These are phyloP conservation scores for Hypoxylon sp. DNA, from an alignment of 2,329 filamentous ascomycete species.

Conservation along the genomic window DNA sequence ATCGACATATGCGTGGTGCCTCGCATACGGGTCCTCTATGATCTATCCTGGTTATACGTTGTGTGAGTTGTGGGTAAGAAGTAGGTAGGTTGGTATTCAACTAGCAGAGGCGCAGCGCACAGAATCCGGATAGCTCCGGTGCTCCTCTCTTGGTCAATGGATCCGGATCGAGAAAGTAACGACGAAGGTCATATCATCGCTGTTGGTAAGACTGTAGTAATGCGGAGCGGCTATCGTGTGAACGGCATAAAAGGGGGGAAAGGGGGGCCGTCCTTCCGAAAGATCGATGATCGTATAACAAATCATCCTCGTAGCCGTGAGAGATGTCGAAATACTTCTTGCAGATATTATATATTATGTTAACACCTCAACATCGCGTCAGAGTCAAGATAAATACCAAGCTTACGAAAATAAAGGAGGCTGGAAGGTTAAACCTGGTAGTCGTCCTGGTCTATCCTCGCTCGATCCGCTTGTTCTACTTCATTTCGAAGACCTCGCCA, in stretches of 20 bases:
- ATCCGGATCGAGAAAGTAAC: constrained; percentile 7
- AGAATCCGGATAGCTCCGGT: constrained; percentile 6
- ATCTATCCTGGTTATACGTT: constrained; percentile 16
- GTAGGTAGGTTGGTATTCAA: too few relatives aligned
- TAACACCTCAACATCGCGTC: constrained; percentile 11
- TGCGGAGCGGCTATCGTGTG: constrained; percentile 15
- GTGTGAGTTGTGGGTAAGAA: too few relatives aligned
- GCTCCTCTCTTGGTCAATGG: constrained; percentile 4
- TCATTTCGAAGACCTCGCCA: constrained; percentile 16
- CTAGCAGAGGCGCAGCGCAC: too few relatives aligned
- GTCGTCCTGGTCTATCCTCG: constrained; percentile 16
- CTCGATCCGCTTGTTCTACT: constrained; percentile 15
- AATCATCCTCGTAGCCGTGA: background rate
- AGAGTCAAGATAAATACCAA: constrained; percentile 1
- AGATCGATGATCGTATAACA: constrained; percentile 11
- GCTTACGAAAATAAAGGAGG: constrained; percentile 7
- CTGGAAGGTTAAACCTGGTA: constrained; percentile 4
- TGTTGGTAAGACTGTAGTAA: constrained; percentile 18
- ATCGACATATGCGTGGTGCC: background rate
- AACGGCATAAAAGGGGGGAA: constrained; percentile 11
- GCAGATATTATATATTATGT: background rate
- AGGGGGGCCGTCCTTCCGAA: constrained; percentile 6
- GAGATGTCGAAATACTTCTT: background rate
- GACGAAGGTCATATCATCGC: background rate
- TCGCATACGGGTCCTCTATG: constrained; percentile 6